Evolutionary conservation across 2,329 filamentous ascomycete genomes (phyloP), one percentile per base, ranked within the genome.

Genomic region (Plenodomus tracheiphilus): DNA sequence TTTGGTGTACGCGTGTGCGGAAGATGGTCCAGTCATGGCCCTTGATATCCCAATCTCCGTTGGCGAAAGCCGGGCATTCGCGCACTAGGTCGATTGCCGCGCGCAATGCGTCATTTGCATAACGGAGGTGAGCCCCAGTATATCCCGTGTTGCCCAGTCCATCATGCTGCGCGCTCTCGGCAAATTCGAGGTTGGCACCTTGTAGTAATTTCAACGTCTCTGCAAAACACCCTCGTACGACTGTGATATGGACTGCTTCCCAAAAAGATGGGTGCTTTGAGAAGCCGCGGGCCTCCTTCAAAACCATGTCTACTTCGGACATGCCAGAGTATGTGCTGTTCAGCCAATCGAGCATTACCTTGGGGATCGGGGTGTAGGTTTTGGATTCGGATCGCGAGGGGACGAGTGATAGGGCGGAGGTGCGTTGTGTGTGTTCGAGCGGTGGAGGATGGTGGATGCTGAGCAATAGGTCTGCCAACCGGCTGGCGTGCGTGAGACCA

Each of bases 1-100:
- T 84, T 25, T 85, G 83, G 37, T 84, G 80, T 15, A 91, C 85
- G 45, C 88, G 85, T 55, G 89, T 85, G 43, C 93, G 85, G 74
- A 94, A 97, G 34, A 94, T 74, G 15, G 81, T 84, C 93, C 93
- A 97, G 51, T 93, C 88, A 56, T 83, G 83, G 49, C 86, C 87
- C 66, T 85, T 86, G 40, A 94, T 83, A 61, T 96, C 86, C 93
- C 93, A 97, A 67, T 93, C 85, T 38, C 81, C 80, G 39, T 77
- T 74, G 43, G 77, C 79, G 20, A 84, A 72, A 3, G 83, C 86
- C 5, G 93, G 93, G 59, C 89, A 96, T 30, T 82, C 79, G 46
- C 87, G 82, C 30, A 97, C 78, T 37, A 91, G 77, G 18, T 85
- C 78, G 39, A 88, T 81, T 18, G 88, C 86, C 53, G 84, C 82